Evolutionary conservation across 371 early-diverging fungal species (phyloP), one percentile per base, ranked within the genome.

Genomic region (Mucor indicus): DNA sequence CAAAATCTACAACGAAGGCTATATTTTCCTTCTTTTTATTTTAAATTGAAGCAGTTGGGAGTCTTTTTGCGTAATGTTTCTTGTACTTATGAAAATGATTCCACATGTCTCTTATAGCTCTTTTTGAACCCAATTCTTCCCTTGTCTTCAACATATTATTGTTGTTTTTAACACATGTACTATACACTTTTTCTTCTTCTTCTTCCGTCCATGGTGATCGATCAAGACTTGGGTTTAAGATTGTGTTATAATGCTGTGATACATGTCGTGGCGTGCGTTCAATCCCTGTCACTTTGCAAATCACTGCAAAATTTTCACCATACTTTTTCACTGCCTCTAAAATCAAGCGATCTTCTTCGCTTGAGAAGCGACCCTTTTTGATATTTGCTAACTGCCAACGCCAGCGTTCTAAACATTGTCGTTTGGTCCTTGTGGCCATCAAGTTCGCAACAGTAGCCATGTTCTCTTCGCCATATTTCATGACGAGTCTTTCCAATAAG

Each of bases 41-140:
- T n/a, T n/a, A n/a, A n/a, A n/a, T n/a, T n/a, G n/a, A n/a, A n/a
- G n/a, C n/a, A n/a, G n/a, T n/a, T n/a, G n/a, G 2, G 35, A 15
- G 2, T 2, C n/a, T 29, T 29, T 29, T 29, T 12, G 30, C 12
- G 6, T 8, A 29, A 12, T 29, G 12, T 29, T 12, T 6, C 30
- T 29, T 29, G 30, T 29, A 29, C 30, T 6, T 38, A 22, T 32
- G 32, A 27, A 40, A 53, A 16, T 46, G 53, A 33, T 71, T 69
- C 75, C 75, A 75, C 52, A 75, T 56, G 40, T 75, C 72, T 48
- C 69, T 62, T 10, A 56, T n/a, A 12, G 50, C 33, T 4, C 75
- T 50, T 7, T 29, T 52, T 21, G 57, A 56, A 1, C 38, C 36
- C 30, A 69, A 15, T 1, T 33, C 30, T 5, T 55, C 33, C 12